These are phyloP conservation scores for Wickerhamiella qilinensis DNA, from an alignment of 805 yeast genomes.

Conservation along the genomic window DNA sequence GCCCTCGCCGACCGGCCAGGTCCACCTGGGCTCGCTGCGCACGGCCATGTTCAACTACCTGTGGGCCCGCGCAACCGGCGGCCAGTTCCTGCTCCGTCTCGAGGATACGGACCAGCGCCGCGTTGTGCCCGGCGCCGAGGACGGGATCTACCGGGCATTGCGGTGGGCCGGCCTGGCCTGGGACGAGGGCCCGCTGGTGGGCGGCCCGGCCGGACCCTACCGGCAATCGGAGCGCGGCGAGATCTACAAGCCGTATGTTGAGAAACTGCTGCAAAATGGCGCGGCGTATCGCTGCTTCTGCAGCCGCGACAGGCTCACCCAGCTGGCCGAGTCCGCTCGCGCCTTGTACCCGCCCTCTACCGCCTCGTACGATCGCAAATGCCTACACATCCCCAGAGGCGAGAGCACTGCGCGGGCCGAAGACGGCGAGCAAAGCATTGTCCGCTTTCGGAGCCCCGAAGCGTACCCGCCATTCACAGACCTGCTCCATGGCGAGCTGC, in stretches of 20 bases:
- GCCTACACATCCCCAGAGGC: slow-evolving; percentile 31
- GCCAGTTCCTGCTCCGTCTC: slow-evolving; percentile 62
- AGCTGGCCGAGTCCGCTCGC: slow-evolving; percentile 56
- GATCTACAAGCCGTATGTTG: slow-evolving; percentile 48
- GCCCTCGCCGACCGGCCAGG: slow-evolving; percentile 91
- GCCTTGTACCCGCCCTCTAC: slow-evolving; percentile 73
- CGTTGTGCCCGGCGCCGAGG: slow-evolving; percentile 66
- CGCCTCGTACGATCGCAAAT: slow-evolving; percentile 79
- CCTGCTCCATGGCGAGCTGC: slow-evolving; percentile 57
- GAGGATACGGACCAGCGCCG: slow-evolving; percentile 90
- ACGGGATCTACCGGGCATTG: slow-evolving; percentile 57
- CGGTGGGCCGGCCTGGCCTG: slow-evolving; percentile 58
- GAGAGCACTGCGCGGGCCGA: slow-evolving; percentile 26
- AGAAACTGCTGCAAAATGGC: slow-evolving; percentile 41
- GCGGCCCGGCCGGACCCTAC: slow-evolving; percentile 54
- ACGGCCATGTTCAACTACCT: slow-evolving; percentile 86
- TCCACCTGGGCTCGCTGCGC: slow-evolving; percentile 87
- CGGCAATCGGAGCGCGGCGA: slow-evolving; percentile 66
- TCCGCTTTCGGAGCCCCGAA: slow-evolving; percentile 67
- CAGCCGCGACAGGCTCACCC: slow-evolving; percentile 56
- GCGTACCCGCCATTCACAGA: slow-evolving; percentile 53
- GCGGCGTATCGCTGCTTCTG: slow-evolving; percentile 81
- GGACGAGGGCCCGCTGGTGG: slow-evolving; percentile 69
- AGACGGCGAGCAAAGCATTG: slow-evolving; percentile 27
- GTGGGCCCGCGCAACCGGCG: slow-evolving; percentile 62